These are phyloP conservation scores for Prunus yedoensis DNA, from an alignment of 331 rosid genomes.

Conservation along the genomic window DNA sequence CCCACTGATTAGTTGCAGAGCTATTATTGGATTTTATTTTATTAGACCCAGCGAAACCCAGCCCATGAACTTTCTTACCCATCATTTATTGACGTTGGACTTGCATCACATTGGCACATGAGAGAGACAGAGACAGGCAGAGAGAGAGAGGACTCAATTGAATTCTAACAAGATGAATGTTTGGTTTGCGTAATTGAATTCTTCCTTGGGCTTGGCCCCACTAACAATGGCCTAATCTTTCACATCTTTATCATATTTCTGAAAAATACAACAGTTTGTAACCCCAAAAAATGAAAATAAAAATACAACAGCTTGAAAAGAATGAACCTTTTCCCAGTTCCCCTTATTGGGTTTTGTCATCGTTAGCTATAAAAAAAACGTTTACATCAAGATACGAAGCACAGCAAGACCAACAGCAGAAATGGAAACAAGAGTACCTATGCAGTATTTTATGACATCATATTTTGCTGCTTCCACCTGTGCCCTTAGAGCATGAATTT, in stretches of 20 bases:
- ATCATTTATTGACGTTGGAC: background rate
- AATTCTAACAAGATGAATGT: background rate
- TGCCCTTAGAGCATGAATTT: slow-evolving; percentile 79
- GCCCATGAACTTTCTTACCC: background rate
- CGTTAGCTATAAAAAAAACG: too few species aligned
- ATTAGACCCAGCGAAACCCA: too few species aligned
- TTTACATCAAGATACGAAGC: slow-evolving; percentile 77
- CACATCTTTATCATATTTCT: background rate
- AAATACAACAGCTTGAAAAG: slow-evolving; percentile 30
- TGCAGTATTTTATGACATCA: slow-evolving; percentile 93
- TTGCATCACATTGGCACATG: too few species aligned
- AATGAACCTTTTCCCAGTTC: too few species aligned
- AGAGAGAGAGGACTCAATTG: too few species aligned
- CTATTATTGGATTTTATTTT: too few species aligned
- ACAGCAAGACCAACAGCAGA: slow-evolving; percentile 98
- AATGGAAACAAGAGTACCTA: slow-evolving; percentile 92
- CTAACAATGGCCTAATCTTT: slow-evolving; percentile 5
- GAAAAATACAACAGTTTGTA: background rate
- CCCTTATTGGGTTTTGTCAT: too few species aligned
- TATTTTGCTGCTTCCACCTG: slow-evolving; percentile 94
- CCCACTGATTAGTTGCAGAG: too few species aligned
- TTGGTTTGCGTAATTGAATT: background rate
- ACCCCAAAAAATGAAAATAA: too few species aligned
- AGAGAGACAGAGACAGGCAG: too few species aligned
- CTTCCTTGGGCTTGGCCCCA: slow-evolving; percentile 25